Percentiles rank a stretch among this genome's conserved stretches.
phyloP scores from a whole-genome alignment of 495 filamentous ascomycete genomes.

The Podospora sp. region DNA sequence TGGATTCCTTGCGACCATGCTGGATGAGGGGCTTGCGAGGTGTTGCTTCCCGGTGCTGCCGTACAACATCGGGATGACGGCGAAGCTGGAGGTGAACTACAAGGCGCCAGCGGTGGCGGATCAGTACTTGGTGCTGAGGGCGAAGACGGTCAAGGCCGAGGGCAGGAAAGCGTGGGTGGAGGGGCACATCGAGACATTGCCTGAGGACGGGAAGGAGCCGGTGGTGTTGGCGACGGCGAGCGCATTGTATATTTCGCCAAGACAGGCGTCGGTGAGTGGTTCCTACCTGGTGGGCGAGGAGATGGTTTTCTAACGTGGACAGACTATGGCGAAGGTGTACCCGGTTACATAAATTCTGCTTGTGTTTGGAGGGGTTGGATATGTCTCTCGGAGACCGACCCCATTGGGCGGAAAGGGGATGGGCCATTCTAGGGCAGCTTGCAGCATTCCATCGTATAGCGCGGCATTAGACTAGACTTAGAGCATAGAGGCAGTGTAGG shows the following conservation, averaged over 20 bases:
- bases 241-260: conserved; percentile 89
- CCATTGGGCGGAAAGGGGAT: not conserved
- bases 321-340: conserved; percentile 50
- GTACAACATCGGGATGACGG: conserved; percentile 86
- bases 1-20: conserved; percentile 83
- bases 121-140: conserved; percentile 76
- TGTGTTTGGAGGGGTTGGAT: not conserved
- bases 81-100: conserved; percentile 89
- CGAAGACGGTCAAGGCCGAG: conserved; percentile 83
- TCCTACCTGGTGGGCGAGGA: not conserved
- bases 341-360: conserved; percentile 33
- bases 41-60: conserved; percentile 92
- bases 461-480: not conserved
- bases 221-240: conserved; percentile 47
- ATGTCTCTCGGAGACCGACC: not conserved
- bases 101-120: conserved; percentile 74
- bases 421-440: not conserved
- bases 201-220: conserved; percentile 44
- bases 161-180: conserved; percentile 97
- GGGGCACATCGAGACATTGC: conserved; percentile 83
- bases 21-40: conserved; percentile 88
- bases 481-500: not conserved
- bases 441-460: not conserved
- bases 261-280: conserved; percentile 68
- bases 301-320: conserved; percentile 8